Evolutionary conservation across 78 protist genomes (phyloP), one percentile per base, ranked within the genome.

Genomic region (Emiliania huxleyi): DNA sequence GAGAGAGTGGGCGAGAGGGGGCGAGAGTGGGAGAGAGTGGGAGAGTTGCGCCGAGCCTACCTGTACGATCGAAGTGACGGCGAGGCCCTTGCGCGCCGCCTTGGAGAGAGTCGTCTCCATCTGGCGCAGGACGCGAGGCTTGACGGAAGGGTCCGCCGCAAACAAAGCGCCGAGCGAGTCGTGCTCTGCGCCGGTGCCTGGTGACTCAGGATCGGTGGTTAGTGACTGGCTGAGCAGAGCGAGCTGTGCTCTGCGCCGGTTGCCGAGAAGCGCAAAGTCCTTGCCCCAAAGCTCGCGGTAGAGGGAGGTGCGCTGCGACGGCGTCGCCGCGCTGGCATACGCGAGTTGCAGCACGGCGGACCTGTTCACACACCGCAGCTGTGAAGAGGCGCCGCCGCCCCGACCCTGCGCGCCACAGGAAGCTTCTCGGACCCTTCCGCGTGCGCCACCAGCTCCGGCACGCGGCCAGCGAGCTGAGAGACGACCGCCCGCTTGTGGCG

Each of bases 361-460:
- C n/a, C n/a, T n/a, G n/a, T n/a, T n/a, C n/a, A n/a, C n/a, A n/a
- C n/a, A n/a, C n/a, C n/a, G n/a, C n/a, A n/a, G n/a, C n/a, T n/a
- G n/a, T n/a, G n/a, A n/a, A n/a, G n/a, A n/a, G n/a, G n/a, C n/a
- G n/a, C n/a, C n/a, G n/a, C n/a, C n/a, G n/a, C n/a, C n/a, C n/a
- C n/a, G n/a, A n/a, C n/a, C n/a, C n/a, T n/a, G n/a, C n/a, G n/a
- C n/a, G n/a, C n/a, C n/a, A n/a, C n/a, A n/a, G n/a, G n/a, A n/a
- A n/a, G n/a, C n/a, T n/a, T n/a, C n/a, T n/a, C n/a, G n/a, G n/a
- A 77, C 46, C 85, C 85, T 48, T 77, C 85, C 26, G 85, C 85
- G 29, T 77, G 85, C 25, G 18, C 85, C n/a, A 77, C 21, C 48
- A 77, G 85, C 3, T 77, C 85, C 23, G 48, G 35, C 29, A 40